These are phyloP conservation scores for Wickerhamiella infanticola DNA, from an alignment of 1,139 yeast genomes.

Conservation along the genomic window DNA sequence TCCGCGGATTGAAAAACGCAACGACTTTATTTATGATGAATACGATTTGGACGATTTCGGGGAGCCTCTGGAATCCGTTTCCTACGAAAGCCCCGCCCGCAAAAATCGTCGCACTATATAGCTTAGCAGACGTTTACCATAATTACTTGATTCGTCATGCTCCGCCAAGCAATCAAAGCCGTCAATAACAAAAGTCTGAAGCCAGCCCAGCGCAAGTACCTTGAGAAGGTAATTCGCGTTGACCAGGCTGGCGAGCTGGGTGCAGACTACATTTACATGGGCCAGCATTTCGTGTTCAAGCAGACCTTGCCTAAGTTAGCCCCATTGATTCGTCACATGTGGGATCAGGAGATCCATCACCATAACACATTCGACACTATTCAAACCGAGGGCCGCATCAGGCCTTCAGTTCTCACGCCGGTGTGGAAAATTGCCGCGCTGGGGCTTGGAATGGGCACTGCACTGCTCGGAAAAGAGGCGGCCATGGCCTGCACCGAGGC, in stretches of 20 bases:
- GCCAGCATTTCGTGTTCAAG: constrained; percentile 69
- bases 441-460: constrained; percentile 76
- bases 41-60: background rate
- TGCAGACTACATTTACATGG: constrained; percentile 83
- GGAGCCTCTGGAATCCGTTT: background rate
- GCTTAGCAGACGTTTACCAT: no score
- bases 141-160: background rate
- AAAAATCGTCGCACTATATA: background rate
- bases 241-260: constrained; percentile 99
- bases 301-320: constrained; percentile 47
- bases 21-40: constrained; percentile 1
- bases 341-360: constrained; percentile 94
- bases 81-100: background rate
- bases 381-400: constrained; percentile 62
- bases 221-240: constrained; percentile 69
- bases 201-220: constrained; percentile 33
- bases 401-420: constrained; percentile 86
- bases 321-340: constrained; percentile 73
- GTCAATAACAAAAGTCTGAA: constrained; percentile 9
- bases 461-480: constrained; percentile 77
- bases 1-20: background rate
- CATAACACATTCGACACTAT: constrained; percentile 68
- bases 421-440: constrained; percentile 87
- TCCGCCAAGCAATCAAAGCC: constrained; percentile 13
- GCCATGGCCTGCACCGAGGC: constrained; percentile 99